Percentiles rank a stretch among this genome's conserved stretches.
Evolutionary conservation across 148 eudicot genomes (phyloP).

Genomic region (Pouteria glomerata): DNA sequence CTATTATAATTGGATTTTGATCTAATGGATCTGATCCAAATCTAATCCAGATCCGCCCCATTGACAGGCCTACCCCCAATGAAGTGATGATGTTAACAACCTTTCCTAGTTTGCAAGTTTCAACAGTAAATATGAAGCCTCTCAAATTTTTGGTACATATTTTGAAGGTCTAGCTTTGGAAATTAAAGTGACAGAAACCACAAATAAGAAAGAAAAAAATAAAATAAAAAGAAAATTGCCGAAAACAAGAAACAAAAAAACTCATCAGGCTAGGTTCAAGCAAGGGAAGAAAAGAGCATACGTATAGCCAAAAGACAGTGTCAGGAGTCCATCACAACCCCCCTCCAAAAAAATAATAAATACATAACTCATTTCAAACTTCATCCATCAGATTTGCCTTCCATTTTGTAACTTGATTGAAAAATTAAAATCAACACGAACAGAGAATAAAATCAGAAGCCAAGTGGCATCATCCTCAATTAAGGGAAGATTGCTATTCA

Average conservation of each 20-base stretch:
- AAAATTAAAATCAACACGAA: not conserved
- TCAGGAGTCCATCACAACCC: not conserved
- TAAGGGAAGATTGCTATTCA: not conserved
- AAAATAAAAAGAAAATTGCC: not conserved
- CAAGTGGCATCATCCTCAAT: not conserved
- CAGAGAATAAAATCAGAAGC: not conserved
- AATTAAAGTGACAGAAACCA: not conserved
- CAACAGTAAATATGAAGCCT: not conserved
- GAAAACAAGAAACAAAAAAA: too few relatives aligned
- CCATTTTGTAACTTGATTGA: not conserved
- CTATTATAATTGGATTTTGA: too few relatives aligned
- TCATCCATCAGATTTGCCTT: not conserved
- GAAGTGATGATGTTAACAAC: slow-evolving; percentile 1
- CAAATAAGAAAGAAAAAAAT: not conserved
- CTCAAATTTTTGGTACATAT: not conserved
- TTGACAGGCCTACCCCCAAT: too few relatives aligned
- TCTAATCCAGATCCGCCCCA: too few relatives aligned
- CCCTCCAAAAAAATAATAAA: not conserved
- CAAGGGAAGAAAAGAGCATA: too few relatives aligned
- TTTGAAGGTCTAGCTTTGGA: not conserved
- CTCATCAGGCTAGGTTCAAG: too few relatives aligned
- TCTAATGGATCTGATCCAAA: too few relatives aligned
- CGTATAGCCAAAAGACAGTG: not conserved
- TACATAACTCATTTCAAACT: not conserved
- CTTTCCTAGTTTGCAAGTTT: not conserved